phyloP scores from a whole-genome alignment of 2,329 filamentous ascomycete genomes.

The Exophiala spinifera region DNA sequence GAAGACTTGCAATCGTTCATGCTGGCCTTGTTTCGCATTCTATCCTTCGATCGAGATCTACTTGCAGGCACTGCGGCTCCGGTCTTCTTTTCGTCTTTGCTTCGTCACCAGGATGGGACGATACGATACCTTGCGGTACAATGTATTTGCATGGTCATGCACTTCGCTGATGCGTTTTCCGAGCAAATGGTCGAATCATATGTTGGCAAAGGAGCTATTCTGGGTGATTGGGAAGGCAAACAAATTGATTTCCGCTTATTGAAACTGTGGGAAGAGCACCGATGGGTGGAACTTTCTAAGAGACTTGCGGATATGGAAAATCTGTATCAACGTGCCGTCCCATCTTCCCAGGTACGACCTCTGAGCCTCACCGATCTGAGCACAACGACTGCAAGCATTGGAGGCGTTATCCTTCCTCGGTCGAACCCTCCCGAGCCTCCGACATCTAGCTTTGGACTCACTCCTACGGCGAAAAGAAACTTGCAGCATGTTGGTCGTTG shows the following conservation, averaged over 20 bases:
- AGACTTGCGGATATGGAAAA: slow-evolving; percentile 51
- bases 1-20: slow-evolving; percentile 49
- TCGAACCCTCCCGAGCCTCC: slow-evolving; percentile 50
- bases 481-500: slow-evolving; percentile 65
- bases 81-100: slow-evolving; percentile 65
- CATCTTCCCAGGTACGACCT: slow-evolving; percentile 28
- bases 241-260: slow-evolving; percentile 76
- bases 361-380: slow-evolving; percentile 47
- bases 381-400: slow-evolving; percentile 62
- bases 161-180: slow-evolving; percentile 73
- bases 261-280: slow-evolving; percentile 61
- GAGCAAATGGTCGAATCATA: slow-evolving; percentile 68
- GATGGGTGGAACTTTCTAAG: slow-evolving; percentile 45
- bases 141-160: slow-evolving; percentile 74
- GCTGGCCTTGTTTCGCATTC: slow-evolving; percentile 71
- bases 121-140: slow-evolving; percentile 80
- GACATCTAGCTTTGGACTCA: slow-evolving; percentile 61
- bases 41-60: slow-evolving; percentile 68
- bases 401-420: slow-evolving; percentile 64
- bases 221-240: slow-evolving; percentile 71
- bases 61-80: slow-evolving; percentile 66
- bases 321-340: slow-evolving; percentile 13
- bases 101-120: slow-evolving; percentile 55
- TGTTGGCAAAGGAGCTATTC: slow-evolving; percentile 61
- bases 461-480: slow-evolving; percentile 70